Conservation (phyloP, 441 rosid species). For the Euphorbia celastroides region DNA sequence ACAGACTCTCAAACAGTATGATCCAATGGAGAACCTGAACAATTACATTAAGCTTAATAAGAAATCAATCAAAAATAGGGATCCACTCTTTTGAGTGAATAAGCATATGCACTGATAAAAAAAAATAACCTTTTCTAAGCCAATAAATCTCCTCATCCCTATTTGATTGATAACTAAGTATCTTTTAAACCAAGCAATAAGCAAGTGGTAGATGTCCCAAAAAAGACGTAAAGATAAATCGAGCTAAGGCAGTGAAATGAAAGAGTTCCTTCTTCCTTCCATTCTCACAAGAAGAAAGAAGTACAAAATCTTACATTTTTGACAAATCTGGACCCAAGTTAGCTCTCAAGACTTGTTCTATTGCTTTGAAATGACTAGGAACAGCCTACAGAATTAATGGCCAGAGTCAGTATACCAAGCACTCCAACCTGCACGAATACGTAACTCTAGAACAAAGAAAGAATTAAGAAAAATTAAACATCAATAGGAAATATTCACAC, state of each 20-base stretch:
- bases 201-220: not conserved
- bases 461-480: not conserved
- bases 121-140: not conserved
- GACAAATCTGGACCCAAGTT: constrained; percentile 56
- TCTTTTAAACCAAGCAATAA: not conserved
- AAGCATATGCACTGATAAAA: too few relatives aligned
- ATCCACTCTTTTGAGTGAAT: not conserved
- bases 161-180: not conserved
- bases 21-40: not conserved
- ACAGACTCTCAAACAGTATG: not conserved
- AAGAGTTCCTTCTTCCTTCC: not conserved
- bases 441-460: not conserved
- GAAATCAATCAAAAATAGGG: not conserved
- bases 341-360: constrained; percentile 48
- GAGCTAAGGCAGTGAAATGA: not conserved
- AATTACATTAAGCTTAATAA: not conserved
- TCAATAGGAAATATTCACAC: constrained; percentile 23
- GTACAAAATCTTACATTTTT: constrained; percentile 46
- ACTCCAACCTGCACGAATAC: constrained; percentile 2
- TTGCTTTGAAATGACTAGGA: constrained; percentile 65
- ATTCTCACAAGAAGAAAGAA: not conserved
- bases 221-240: not conserved
- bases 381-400: constrained; percentile 43
- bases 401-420: constrained; percentile 18
- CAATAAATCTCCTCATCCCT: not conserved